These are phyloP conservation scores for Tritrichomonas musculus DNA, from an alignment of 208 protist genomes.

Conservation along the genomic window DNA sequence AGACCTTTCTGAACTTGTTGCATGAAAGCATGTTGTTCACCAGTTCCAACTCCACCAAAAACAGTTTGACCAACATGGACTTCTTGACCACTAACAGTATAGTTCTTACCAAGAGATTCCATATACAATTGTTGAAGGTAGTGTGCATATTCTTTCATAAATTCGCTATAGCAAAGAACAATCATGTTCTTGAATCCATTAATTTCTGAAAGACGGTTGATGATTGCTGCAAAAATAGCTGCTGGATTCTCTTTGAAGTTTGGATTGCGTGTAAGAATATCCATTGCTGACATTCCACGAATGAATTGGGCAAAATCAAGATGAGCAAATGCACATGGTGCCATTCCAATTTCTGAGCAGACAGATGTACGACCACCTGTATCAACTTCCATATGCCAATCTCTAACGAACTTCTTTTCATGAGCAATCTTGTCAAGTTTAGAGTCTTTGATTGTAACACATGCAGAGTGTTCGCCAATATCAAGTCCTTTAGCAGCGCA, in stretches of 20 bases:
- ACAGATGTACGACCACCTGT: conserved; percentile 26
- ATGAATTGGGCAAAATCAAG: neutral
- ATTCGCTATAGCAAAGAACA: conserved; percentile 28
- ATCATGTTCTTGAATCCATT: conserved; percentile 20
- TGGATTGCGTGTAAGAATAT: neutral
- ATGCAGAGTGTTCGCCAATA: neutral
- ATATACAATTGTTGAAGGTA: conserved; percentile 29
- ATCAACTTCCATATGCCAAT: conserved; percentile 29
- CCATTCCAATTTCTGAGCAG: neutral
- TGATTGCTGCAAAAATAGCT: neutral
- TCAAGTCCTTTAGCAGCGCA: neutral
- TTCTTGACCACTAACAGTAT: neutral
- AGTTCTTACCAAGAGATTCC: conserved; percentile 28
- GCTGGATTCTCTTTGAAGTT: neutral
- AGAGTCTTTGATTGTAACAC: conserved; percentile 24
- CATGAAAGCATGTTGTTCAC: conserved; percentile 30
- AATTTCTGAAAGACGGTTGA: neutral
- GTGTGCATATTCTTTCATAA: neutral
- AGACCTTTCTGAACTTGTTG: conserved; percentile 30
- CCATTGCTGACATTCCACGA: conserved; percentile 12
- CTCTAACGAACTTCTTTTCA: neutral
- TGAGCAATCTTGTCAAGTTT: neutral
- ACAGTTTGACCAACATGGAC: neutral
- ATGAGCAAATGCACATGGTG: neutral
- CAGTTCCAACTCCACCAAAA: conserved; percentile 17